phyloP scores from a whole-genome alignment of 129 eudicot genomes.

The Apium graveolens region DNA sequence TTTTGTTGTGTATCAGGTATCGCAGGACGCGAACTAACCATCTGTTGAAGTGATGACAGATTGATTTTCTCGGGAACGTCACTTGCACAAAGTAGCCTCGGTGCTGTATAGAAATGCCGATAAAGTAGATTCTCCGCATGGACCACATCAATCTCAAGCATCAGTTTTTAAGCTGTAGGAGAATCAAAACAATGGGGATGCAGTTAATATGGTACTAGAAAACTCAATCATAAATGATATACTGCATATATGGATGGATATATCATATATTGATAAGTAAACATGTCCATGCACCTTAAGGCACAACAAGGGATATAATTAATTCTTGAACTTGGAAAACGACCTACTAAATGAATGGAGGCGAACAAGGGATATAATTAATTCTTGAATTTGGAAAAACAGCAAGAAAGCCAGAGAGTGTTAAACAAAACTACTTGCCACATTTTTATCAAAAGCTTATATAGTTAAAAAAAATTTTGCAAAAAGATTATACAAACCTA shows the following conservation, averaged over 20 bases:
- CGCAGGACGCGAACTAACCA: conserved; percentile 47
- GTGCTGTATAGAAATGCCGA: conserved; percentile 11
- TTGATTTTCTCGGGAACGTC: conserved; percentile 29
- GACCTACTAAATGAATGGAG: not conserved
- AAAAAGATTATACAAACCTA: not conserved
- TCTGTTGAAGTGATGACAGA: conserved; percentile 21
- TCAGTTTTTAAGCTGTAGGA: conserved; percentile 23
- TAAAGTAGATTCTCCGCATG: conserved; percentile 11
- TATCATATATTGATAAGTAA: not conserved
- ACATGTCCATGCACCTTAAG: not conserved
- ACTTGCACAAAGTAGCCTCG: conserved; percentile 20
- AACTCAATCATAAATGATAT: not conserved
- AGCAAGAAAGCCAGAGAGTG: not conserved
- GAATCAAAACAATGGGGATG: not conserved
- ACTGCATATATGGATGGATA: not conserved
- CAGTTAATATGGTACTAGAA: not conserved
- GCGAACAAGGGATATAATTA: not conserved
- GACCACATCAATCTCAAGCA: conserved; percentile 11
- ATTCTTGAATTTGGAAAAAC: not conserved
- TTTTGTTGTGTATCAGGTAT: conserved; percentile 16
- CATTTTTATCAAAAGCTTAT: not conserved
- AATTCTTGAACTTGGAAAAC: not conserved
- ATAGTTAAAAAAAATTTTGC: not conserved
- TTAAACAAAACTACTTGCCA: no score
- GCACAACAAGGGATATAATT: not conserved